Conservation (phyloP, 2,329 filamentous ascomycete genomes). For the Cladosporium colombiae region DNA sequence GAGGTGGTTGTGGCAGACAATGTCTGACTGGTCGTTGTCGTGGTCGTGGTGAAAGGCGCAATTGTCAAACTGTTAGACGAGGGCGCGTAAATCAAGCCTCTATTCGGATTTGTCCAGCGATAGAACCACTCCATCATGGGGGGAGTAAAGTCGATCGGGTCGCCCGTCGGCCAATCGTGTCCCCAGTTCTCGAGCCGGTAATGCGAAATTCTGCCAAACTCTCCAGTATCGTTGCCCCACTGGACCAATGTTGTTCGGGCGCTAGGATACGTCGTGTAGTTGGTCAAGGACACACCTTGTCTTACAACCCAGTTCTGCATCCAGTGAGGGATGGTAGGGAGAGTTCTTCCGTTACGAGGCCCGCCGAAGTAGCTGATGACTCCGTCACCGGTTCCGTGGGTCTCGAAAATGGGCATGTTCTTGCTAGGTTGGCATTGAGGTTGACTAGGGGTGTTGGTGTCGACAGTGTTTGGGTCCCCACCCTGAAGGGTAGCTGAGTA, state of each 20-base stretch:
- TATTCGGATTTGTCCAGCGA: constrained; percentile 26
- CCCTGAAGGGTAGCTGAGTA: constrained; percentile 38
- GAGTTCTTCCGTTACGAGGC: constrained; percentile 4
- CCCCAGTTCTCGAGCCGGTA: constrained; percentile 38
- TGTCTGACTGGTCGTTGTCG: not conserved
- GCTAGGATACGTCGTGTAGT: constrained; percentile 29
- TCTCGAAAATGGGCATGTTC: constrained; percentile 44
- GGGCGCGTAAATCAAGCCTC: constrained; percentile 16
- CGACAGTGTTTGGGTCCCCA: constrained; percentile 27
- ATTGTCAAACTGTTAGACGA: not conserved
- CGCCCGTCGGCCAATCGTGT: constrained; percentile 39
- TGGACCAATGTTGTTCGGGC: constrained; percentile 28
- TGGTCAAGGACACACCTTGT: constrained; percentile 35
- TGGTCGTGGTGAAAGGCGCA: not conserved
- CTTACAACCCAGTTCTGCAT: constrained; percentile 40
- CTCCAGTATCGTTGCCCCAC: constrained; percentile 31
- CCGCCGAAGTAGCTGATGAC: constrained; percentile 44
- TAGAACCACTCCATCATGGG: constrained; percentile 36
- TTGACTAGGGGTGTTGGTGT: constrained; percentile 29
- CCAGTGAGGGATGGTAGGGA: constrained; percentile 31
- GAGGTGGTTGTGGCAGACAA: not conserved
- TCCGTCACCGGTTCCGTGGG: constrained; percentile 44
- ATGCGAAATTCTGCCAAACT: constrained; percentile 40
- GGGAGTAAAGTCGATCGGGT: constrained; percentile 31
- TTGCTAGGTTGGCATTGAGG: constrained; percentile 27